Evolutionary conservation across 2,329 filamentous ascomycete genomes (phyloP), one percentile per base, ranked within the genome.

Genomic region (Balansia obtecta): DNA sequence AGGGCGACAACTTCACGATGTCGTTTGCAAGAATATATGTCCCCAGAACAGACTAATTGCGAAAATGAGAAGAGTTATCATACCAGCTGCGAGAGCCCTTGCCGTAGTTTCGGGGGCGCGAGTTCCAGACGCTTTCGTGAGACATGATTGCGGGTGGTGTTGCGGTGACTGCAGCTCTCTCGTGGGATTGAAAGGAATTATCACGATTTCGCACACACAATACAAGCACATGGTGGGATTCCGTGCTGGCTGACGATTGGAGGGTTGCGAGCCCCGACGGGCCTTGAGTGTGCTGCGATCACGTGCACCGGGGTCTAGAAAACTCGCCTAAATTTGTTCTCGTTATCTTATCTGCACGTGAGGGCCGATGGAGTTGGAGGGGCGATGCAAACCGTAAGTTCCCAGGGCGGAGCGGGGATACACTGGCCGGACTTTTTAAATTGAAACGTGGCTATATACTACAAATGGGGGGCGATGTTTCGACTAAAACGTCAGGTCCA

Each of bases 41-140:
- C 43, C 46, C 41, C n/a, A 40, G 42, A n/a, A 20, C 33, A 33
- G n/a, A 10, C n/a, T 20, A 33, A 11, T 20, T 48, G 22, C 12
- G 46, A 33, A 12, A 22, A 20, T 33, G 12, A 20, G 18, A n/a
- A 13, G 10, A 13, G 41, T 37, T 45, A 59, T 63, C 86, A 71
- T 89, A 96, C 90, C 90, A 96, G 71, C 76, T 74, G 74, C 90
- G 86, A 73, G 87, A 79, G 77, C 91, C 91, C 84, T 96, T 96
- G 80, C 91, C 91, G 82, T 94, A 95, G 73, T 74, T 88, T 75
- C 90, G 86, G 70, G 93, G 93, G 74, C 93, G 90, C 69, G 89
- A 95, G 85, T 94, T 95, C 90, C 91, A 98, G 77, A 97, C 89
- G 70, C 86, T 89, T 80, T 97, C 91, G 89, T 79, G 78, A 76